A percentile compares a stretch with the other conserved stretches of the same genome.
phyloP scores from a whole-genome alignment of 371 early-diverging fungal species.

The Actinomucor elegans region DNA sequence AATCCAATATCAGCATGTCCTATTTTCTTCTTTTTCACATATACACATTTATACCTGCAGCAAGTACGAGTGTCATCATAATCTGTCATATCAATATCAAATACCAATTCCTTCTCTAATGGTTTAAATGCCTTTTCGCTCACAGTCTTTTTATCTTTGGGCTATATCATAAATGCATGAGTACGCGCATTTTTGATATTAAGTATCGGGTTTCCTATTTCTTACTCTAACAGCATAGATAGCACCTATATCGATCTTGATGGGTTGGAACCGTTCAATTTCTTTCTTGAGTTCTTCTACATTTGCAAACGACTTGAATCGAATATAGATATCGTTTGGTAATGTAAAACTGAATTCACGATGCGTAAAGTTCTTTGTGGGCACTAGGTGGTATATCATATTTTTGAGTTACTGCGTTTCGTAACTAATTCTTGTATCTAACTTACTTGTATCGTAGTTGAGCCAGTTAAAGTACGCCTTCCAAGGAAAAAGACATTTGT shows the following conservation, averaged over 20 bases:
- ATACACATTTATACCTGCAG: slow-evolving; percentile 63
- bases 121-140: slow-evolving; percentile 74
- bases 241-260: slow-evolving; percentile 98
- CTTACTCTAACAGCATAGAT: slow-evolving; percentile 80
- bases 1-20: slow-evolving; percentile 6
- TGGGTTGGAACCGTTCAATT: slow-evolving; percentile 72
- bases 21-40: no score
- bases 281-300: slow-evolving; percentile 76
- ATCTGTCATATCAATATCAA: slow-evolving; percentile 99
- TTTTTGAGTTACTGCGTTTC: neutral
- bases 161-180: no score
- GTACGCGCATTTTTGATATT: no score
- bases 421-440: neutral
- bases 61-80: slow-evolving; percentile 97
- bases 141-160: slow-evolving; percentile 78
- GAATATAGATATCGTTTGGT: slow-evolving; percentile 75
- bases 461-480: slow-evolving; percentile 81
- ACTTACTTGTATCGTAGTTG: slow-evolving; percentile 69
- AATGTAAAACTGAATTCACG: slow-evolving; percentile 96
- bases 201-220: no score
- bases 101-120: slow-evolving; percentile 93
- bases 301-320: slow-evolving; percentile 85
- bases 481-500: slow-evolving; percentile 84
- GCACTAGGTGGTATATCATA: slow-evolving; percentile 14
- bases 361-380: slow-evolving; percentile 67